Base-by-base conservation (phyloP, 2,329 filamentous ascomycete genomes). In the Sclerotiophoma versabilis region DNA sequence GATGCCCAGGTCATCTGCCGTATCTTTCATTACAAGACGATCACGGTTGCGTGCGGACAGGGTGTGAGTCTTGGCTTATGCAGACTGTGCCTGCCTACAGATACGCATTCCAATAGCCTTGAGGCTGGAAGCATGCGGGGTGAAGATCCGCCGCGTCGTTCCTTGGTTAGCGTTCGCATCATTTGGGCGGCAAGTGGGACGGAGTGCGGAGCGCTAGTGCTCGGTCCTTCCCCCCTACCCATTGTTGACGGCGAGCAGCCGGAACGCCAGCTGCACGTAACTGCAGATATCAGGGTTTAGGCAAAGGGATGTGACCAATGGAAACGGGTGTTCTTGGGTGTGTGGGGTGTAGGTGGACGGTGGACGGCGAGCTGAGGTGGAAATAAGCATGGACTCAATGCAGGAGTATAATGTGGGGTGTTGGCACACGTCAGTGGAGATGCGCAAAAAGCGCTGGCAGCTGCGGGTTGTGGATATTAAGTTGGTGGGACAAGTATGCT, bases 301-400 rank as follows among this genome's bases (percentile, higher is more conserved):
- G n/a, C 14, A n/a, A 14, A 0, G 7, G 3, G 17, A 19, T 11
- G 19, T 11, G 12, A 25, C 45, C 34, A 48, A 26, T 38, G 5
- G 12, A 15, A 30, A 10, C n/a, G 12, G n/a, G 8, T 5, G 9
- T 25, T 14, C 39, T 39, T 20, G 14, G 9, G 17, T 14, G 10
- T 12, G 17, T 17, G 19, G 1, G 4, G 5, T 20, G 15, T n/a
- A 4, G 34, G n/a, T 34, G 29, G 36, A 33, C 7, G 34, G 15
- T 26, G 36, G 19, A 33, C 30, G 45, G 45, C 34, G 34, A 48
- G 17, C 9, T 39, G 45, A 30, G 8, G 33, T 48, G 26, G 36
- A 23, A 34, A 32, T 20, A 26, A 20, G 34, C 27, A 49, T 33
- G 34, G 14, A n/a, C n/a, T 41, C 26, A 5, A 49, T 33, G 36